Evolutionary conservation across 306 rosid genomes (phyloP), one percentile per base, ranked within the genome.

Genomic region (Senna tora): DNA sequence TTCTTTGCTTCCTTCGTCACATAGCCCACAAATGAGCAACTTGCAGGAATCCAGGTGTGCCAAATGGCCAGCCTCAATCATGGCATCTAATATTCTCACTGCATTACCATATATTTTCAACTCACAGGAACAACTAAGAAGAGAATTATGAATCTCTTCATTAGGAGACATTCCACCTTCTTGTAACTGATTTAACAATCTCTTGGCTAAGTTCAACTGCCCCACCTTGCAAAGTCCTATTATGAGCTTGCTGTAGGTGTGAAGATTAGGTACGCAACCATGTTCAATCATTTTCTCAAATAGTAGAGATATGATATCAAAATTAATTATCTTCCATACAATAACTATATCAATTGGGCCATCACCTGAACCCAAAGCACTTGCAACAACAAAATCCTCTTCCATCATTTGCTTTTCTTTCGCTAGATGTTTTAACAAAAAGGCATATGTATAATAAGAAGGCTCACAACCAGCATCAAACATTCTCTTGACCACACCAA

Each of bases 401-500:
- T 55, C 54, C 65, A 63, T 57, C 33, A 22, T 62, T 22, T 39
- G 60, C 70, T 38, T 82, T 72, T 73, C 76, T 61, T 72, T 84
- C 20, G 39, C 74, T 7, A 87, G 75, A 79, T 85, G 89, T 69
- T 87, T 87, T 61, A 87, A 67, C 36, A 90, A 80, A 72, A 75
- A 81, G 49, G 82, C 75, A 73, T 82, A 90, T 65, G 84, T 84
- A 71, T 81, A 36, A 76, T 72, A 82, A 63, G 87, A 90, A 67
- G 96, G 91, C 45, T 82, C 89, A 75, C 89, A 90, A 67, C 75
- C 80, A 75, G 85, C 86, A 79, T 82, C 79, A 58, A 70, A 75
- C 96, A 90, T 90, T 55, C 76, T 80, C 93, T 84, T 84, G 43
- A 90, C 79, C 71, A 84, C 86, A 74, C 72, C 81, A 79, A 87